Percentiles rank a stretch among this genome's conserved stretches.
These are phyloP conservation scores for Dipodascopsis uninucleata DNA, from an alignment of 805 yeast genomes.

Conservation along the genomic window DNA sequence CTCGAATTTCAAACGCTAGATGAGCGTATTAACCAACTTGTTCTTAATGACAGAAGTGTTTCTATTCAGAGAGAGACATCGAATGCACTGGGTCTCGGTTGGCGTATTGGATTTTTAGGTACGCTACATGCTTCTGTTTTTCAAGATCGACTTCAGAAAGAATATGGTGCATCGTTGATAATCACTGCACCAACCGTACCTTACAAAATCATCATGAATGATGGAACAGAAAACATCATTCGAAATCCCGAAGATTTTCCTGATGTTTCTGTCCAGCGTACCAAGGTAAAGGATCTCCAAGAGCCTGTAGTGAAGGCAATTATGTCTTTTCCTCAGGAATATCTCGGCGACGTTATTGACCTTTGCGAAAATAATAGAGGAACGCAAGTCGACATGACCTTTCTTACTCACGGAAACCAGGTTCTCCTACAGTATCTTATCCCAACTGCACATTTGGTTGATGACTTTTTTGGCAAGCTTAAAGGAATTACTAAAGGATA, in stretches of 20 bases:
- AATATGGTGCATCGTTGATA: conserved; percentile 87
- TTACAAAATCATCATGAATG: conserved; percentile 64
- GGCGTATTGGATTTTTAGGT: conserved; percentile 95
- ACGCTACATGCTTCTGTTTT: conserved; percentile 94
- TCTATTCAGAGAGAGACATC: conserved; percentile 86
- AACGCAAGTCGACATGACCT: conserved; percentile 71
- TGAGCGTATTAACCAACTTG: conserved; percentile 83
- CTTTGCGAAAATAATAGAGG: conserved; percentile 85
- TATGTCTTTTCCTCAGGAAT: conserved; percentile 88
- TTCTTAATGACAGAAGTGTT: conserved; percentile 88
- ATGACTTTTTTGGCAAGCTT: conserved; percentile 90
- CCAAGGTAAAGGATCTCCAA: conserved; percentile 50
- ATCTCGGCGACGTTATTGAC: conserved; percentile 79
- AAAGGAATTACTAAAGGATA: conserved; percentile 89
- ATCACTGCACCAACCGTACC: conserved; percentile 97
- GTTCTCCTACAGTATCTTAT: conserved; percentile 72
- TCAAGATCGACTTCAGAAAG: conserved; percentile 85
- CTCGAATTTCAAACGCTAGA: conserved; percentile 83
- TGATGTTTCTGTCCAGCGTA: conserved; percentile 43
- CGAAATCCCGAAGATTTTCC: conserved; percentile 95
- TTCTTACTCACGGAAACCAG: conserved; percentile 67
- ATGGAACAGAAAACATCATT: conserved; percentile 61
- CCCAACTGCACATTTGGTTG: conserved; percentile 87
- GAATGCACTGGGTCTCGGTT: conserved; percentile 92
- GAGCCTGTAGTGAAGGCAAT: conserved; percentile 91